These are phyloP conservation scores for Stephania yunnanensis DNA, from an alignment of 164 flowering plant genomes.

Conservation along the genomic window DNA sequence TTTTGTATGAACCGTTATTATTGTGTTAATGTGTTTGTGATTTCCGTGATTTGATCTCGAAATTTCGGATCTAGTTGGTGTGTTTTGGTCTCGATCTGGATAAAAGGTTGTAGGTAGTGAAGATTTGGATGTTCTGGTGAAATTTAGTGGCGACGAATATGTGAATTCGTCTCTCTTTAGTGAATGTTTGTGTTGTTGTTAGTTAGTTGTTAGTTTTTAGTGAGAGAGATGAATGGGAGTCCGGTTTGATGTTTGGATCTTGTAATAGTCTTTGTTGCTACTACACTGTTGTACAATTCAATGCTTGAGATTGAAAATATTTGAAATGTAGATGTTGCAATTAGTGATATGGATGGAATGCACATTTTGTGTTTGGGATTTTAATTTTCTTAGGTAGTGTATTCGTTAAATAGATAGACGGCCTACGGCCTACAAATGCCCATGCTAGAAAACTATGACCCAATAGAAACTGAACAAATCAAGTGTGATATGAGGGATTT, in stretches of 20 bases:
- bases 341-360: background rate
- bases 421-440: too few species aligned
- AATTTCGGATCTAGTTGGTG: background rate
- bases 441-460: too few species aligned
- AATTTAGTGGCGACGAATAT: too few species aligned
- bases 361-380: background rate
- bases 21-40: background rate
- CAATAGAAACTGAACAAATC: too few species aligned
- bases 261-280: background rate
- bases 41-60: slow-evolving; percentile 2
- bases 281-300: background rate
- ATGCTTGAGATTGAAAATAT: background rate
- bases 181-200: background rate
- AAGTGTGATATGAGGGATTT: too few species aligned
- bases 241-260: background rate
- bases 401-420: background rate
- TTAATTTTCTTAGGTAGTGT: background rate
- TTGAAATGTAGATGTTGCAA: background rate
- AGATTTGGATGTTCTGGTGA: background rate
- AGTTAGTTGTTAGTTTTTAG: background rate
- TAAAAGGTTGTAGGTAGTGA: background rate
- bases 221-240: background rate
- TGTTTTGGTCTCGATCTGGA: background rate
- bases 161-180: background rate
- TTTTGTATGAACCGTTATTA: too few species aligned